Base-by-base conservation (phyloP, 2,329 filamentous ascomycete species). In the Byssoonygena ceratinophila region DNA sequence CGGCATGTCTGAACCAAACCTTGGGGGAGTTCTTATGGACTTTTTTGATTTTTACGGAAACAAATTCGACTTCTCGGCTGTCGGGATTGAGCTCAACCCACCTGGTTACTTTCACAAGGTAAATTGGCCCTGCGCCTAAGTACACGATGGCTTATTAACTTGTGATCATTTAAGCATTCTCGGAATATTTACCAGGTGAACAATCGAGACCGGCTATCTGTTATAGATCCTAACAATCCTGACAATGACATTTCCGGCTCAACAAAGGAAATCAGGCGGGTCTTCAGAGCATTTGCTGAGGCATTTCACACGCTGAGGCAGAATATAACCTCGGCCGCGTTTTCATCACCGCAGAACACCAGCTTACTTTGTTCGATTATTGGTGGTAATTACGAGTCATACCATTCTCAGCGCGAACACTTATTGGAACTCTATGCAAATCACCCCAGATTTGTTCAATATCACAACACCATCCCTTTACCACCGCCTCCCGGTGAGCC, bases 31-130 rank as follows among this genome's bases (percentile, higher is more conserved):
- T 50, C 75, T 98, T 8, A 79, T 97, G 68, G 81, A 89, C 56
- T 97, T 98, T 65, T 80, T 98, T 25, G 81, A 94, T 56, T 79
- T 94, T 12, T 98, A 95, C 63, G 92, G 92, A 25, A 86, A 86
- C 56, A 75, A 81, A 45, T 92, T 97, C 63, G 78, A 92, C 60
- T 81, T 83, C 53, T 67, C 76, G 29, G 76, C 69, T 1, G 79
- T 83, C 22, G 87, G 87, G 8, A 92, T 98, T 60, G 77, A 79
- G 36, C 76, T 96, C 64, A 77, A 84, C 18, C 84, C 84, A 1
- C 86, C 88, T 0, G 79, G 79, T 5, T 87, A 87, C 61, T 76
- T 91, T 55, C 74, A 79, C 59, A 97, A 97, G 81, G 85, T 85
- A 66, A 9, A 59, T 75, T 67, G 29, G 34, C 22, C 9, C 31